phyloP scores from a whole-genome alignment of 371 early-diverging fungal genomes.

The Syncephalis fuscata region DNA sequence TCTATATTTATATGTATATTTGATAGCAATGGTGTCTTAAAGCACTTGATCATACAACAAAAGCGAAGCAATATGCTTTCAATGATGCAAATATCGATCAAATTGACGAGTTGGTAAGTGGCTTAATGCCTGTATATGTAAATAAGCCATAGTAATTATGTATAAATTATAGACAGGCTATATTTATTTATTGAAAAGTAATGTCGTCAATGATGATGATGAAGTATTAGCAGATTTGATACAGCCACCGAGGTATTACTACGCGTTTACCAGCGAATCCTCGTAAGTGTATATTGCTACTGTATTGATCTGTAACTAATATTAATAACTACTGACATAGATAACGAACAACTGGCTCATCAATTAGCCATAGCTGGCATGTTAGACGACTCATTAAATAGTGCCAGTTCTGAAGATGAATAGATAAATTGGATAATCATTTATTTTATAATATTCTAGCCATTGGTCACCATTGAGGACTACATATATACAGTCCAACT shows the following conservation, averaged over 20 bases:
- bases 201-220: conserved; percentile 15
- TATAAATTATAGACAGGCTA: conserved; percentile 16
- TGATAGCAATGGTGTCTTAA: too few species aligned
- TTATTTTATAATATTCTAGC: neutral
- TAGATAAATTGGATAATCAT: conserved; percentile 2
- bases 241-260: conserved; percentile 12
- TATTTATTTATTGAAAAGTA: conserved; percentile 15
- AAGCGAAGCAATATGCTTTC: too few species aligned
- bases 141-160: neutral
- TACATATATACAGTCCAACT: conserved; percentile 14
- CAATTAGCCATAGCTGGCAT: conserved; percentile 11
- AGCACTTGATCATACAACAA: too few species aligned
- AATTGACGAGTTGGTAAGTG: too few species aligned
- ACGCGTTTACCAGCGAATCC: conserved; percentile 12
- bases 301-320: neutral
- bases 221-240: conserved; percentile 12
- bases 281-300: conserved; percentile 4
- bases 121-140: too few species aligned
- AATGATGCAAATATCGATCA: too few species aligned
- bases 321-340: conserved; percentile 3
- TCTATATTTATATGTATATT: too few species aligned
- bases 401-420: neutral
- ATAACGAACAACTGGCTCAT: conserved; percentile 10
- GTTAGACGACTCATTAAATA: neutral
- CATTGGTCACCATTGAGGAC: neutral